phyloP scores from a whole-genome alignment of 768 basidiomycete species.

The Mycena chlorophos region DNA sequence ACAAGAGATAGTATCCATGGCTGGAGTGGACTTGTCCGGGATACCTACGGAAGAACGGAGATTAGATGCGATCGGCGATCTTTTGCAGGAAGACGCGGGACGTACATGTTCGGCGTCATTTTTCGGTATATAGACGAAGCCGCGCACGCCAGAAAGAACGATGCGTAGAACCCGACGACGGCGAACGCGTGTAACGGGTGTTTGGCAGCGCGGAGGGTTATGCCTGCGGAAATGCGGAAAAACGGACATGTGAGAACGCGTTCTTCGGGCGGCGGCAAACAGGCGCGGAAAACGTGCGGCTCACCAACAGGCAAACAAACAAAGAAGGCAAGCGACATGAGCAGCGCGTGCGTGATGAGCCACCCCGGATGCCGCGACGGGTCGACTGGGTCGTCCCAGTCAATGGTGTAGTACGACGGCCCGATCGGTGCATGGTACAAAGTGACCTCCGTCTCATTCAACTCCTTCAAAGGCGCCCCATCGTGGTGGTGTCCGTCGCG shows the following conservation, averaged over 20 bases:
- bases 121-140: constrained; percentile 73
- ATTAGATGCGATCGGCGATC: constrained; percentile 22
- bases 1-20: constrained; percentile 40
- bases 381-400: constrained; percentile 57
- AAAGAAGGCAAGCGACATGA: constrained; percentile 82
- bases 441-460: constrained; percentile 79
- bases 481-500: constrained; percentile 47
- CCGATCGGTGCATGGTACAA: constrained; percentile 68
- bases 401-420: constrained; percentile 80
- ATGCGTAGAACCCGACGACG: constrained; percentile 61
- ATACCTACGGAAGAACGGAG: constrained; percentile 51
- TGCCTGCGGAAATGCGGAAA: constrained; percentile 54
- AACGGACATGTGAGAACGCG: neutral
- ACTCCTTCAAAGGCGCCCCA: constrained; percentile 50
- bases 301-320: constrained; percentile 76
- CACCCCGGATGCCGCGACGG: constrained; percentile 60
- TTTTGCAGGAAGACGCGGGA: constrained; percentile 30
- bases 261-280: neutral
- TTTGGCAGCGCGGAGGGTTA: constrained; percentile 75
- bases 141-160: constrained; percentile 63
- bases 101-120: constrained; percentile 81
- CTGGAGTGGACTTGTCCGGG: constrained; percentile 7
- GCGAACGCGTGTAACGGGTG: constrained; percentile 62
- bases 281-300: constrained; percentile 25
- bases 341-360: constrained; percentile 71